Percentiles rank a stretch among this genome's conserved stretches.
Conservation (phyloP, 305 asterid species). For the Solanum hybrid region DNA sequence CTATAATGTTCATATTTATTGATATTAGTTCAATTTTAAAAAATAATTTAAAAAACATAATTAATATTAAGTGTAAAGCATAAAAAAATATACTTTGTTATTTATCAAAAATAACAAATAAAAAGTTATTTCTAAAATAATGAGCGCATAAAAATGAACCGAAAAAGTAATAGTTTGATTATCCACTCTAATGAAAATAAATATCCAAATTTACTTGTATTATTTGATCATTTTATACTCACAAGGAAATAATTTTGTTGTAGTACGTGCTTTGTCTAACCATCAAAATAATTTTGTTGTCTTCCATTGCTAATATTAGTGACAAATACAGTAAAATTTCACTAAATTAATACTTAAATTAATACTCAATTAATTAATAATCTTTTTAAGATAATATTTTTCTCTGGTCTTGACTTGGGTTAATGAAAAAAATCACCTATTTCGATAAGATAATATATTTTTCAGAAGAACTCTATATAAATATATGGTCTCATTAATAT, state of each 20-base stretch:
- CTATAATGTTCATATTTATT: not conserved
- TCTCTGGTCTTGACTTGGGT: too few species aligned
- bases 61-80: not conserved
- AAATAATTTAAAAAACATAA: too few species aligned
- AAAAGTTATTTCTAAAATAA: too few species aligned
- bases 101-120: too few species aligned
- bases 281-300: not conserved
- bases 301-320: not conserved
- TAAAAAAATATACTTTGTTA: too few species aligned
- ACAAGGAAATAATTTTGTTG: not conserved
- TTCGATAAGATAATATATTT: too few species aligned
- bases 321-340: not conserved
- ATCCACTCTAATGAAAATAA: not conserved
- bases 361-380: not conserved
- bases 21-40: not conserved
- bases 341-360: not conserved
- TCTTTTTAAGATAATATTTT: not conserved
- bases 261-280: not conserved
- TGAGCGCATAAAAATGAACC: too few species aligned
- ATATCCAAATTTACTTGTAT: not conserved
- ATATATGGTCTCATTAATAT: too few species aligned
- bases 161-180: not conserved
- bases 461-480: too few species aligned
- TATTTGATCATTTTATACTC: not conserved
- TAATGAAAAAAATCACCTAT: too few species aligned